A percentile compares a stretch with the other conserved stretches of the same genome.
These are phyloP conservation scores for Adenanthera pavonina DNA, from an alignment of 306 rosid genomes.

Conservation along the genomic window DNA sequence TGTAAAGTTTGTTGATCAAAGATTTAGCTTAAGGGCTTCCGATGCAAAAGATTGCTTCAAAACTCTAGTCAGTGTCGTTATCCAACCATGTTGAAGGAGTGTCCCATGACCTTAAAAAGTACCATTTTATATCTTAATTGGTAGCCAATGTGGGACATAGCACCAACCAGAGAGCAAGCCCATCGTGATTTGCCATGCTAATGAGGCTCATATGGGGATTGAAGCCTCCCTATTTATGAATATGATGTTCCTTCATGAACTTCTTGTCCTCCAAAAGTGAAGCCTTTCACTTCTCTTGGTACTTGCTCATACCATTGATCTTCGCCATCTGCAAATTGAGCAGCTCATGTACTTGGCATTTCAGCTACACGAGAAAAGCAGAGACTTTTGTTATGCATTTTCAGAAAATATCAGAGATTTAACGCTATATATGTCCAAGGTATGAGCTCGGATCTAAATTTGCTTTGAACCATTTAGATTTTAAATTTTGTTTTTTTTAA, in stretches of 20 bases:
- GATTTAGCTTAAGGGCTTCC: not conserved
- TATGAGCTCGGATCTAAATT: not conserved
- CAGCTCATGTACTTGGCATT: constrained; percentile 73
- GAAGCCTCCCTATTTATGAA: constrained; percentile 17
- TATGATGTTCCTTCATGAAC: constrained; percentile 31
- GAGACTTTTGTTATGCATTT: not conserved
- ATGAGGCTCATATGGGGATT: constrained; percentile 30
- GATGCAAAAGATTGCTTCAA: constrained; percentile 10
- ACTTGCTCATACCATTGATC: constrained; percentile 46
- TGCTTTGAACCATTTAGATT: not conserved
- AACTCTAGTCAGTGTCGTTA: not conserved
- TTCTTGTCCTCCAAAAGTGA: constrained; percentile 13
- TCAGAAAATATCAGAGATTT: not conserved
- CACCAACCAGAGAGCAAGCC: constrained; percentile 27
- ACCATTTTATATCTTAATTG: constrained; percentile 8
- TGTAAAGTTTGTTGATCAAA: constrained; percentile 8
- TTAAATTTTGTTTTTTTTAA: not conserved
- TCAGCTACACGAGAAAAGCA: constrained; percentile 59
- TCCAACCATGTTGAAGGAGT: not conserved
- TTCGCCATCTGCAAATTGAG: constrained; percentile 68
- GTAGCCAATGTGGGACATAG: not conserved
- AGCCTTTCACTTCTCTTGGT: constrained; percentile 35
- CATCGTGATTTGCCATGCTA: constrained; percentile 22
- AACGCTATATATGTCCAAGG: not conserved
- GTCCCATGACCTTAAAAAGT: not conserved